Percentiles rank a stretch among this genome's conserved stretches.
These are phyloP conservation scores for Daldinia childiae DNA, from an alignment of 495 filamentous ascomycete genomes.

Conservation along the genomic window DNA sequence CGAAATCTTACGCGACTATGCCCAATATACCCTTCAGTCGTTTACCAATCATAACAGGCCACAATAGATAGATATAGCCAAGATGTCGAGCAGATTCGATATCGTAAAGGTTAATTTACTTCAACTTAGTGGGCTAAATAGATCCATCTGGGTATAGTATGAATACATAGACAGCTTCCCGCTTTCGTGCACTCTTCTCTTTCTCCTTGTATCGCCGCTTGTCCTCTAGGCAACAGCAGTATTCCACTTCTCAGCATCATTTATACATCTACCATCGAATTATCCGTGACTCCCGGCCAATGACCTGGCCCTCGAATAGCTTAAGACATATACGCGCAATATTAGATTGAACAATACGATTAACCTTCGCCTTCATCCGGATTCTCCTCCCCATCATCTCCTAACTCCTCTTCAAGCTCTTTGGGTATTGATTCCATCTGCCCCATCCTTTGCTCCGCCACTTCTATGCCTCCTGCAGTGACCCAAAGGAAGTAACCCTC, in stretches of 20 bases:
- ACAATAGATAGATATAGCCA: too few species aligned
- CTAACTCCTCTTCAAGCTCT: conserved; percentile 43
- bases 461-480: conserved; percentile 69
- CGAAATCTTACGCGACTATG: too few species aligned
- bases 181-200: too few species aligned
- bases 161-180: not conserved
- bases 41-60: too few species aligned
- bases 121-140: not conserved
- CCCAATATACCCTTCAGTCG: too few species aligned
- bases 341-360: not conserved
- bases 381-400: conserved; percentile 45
- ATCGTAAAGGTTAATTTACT: too few species aligned
- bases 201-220: too few species aligned
- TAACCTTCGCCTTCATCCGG: conserved; percentile 41
- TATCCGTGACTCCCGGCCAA: not conserved
- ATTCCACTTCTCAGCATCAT: not conserved
- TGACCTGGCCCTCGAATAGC: not conserved
- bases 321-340: not conserved
- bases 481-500: conserved; percentile 80
- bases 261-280: not conserved
- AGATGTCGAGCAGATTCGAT: too few species aligned
- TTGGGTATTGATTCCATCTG: conserved; percentile 33
- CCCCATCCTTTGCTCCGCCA: conserved; percentile 51
- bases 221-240: not conserved
- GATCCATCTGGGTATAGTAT: not conserved